Evolutionary conservation across 1,284 basidiomycete species (phyloP), one percentile per base, ranked within the genome.

Genomic region (Sporisorium exsertum): DNA sequence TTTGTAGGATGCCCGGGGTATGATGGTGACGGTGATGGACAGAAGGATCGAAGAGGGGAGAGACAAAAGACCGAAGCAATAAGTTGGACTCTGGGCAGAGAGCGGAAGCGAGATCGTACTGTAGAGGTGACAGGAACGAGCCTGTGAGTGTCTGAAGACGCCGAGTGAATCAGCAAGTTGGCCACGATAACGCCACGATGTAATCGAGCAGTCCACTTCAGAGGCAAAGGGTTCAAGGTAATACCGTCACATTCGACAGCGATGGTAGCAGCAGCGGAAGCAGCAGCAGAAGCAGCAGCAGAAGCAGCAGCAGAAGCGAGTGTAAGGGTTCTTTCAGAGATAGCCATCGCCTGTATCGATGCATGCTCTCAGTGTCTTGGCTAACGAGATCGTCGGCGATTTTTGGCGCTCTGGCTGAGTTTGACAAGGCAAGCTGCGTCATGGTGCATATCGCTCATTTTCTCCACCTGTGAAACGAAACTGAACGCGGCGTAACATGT

Each of bases 141-240:
- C 18, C 49, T 20, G 26, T 35, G 33, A 35, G 10, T 35, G 33
- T 15, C 46, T 20, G 51, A 57, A 43, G 54, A 32, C 45, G 22
- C 46, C 54, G 54, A 33, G 24, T 63, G 61, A 63, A 26, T 63
- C 61, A 64, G 55, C 62, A 52, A 12, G 46, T 26, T 18, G 27
- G 40, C 29, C 20, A 27, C 16, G 29, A 22, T 16, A 52, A 40
- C 54, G 61, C 55, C 54, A 64, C 61, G 32, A 37, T 57, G 61
- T 56, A 57, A 57, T 52, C 35, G 13, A 33, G n/a, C 53, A 54
- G 35, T 15, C 50, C 32, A 15, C 22, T 6, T 7, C 18, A 5
- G 18, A 6, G 6, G 42, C 42, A 22, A 43, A 43, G 20, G 13
- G 50, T 5, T n/a, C n/a, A 32, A 32, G 10, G 29, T 32, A 5